Base-by-base conservation (phyloP, 2,329 filamentous ascomycete genomes). In the Fusarium sp. region DNA sequence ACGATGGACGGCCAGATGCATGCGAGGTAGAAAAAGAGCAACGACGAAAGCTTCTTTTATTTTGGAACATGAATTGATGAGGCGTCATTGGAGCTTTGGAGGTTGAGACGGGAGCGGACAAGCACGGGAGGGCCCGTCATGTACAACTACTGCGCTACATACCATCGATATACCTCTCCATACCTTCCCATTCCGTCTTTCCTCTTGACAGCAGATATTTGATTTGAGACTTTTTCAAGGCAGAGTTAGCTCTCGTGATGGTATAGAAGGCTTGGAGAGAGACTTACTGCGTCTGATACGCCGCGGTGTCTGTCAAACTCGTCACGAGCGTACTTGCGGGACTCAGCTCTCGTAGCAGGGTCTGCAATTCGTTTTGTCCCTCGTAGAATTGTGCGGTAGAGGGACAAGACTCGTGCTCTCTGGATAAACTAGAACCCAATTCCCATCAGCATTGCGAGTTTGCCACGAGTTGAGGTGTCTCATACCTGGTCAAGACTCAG, bases 101-200 rank as follows among this genome's bases (percentile, higher is more conserved):
- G 58, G 63, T 63, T 66, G 63, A 38, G 62, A 62, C 54, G 65
- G 65, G 22, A 50, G 65, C 38, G 63, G 32, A 54, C 43, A 69
- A 69, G 50, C 37, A 47, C 43, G 59, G 30, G 65, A 57, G n/a
- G 37, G 27, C n/a, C 65, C 68, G 62, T 68, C 65, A 75, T 81
- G 78, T 81, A 80, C 75, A 77, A 79, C 61, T 78, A 78, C 57
- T 75, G 65, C 66, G 65, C 78, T 83, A 85, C 80, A 84, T 81
- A 68, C 81, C 78, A 72, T 75, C 80, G 73, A 85, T 81, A 79
- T 84, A 84, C 74, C 82, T 80, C 81, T 85, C 89, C 87, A 91
- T 91, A 63, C 81, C 85, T 76, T 92, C 89, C 90, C 90, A 92
- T 78, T 92, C 88, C 30, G 89, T 90, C 82, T 90, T 92, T 63